Conservation (phyloP, 2,329 filamentous ascomycete species). For the Aspergillus japonicus region DNA sequence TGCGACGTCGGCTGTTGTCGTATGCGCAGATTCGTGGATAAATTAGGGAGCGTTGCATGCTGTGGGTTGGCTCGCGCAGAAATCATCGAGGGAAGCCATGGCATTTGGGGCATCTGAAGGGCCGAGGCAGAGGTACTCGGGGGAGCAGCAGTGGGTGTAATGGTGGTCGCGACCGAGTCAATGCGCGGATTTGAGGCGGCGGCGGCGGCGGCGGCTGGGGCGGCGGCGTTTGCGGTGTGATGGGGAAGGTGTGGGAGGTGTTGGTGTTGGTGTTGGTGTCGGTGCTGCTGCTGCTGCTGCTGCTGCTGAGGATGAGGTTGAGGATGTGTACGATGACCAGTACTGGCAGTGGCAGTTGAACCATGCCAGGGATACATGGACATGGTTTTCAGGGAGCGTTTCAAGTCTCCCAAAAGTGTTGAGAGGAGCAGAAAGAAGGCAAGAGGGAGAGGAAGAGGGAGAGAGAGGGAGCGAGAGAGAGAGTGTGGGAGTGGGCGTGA, state of each 20-base stretch:
- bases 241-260: slow-evolving; percentile 1
- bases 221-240: slow-evolving; percentile 1
- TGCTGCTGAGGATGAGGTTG: background rate
- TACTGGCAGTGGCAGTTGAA: slow-evolving; percentile 1
- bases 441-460: background rate
- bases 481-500: background rate
- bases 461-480: background rate
- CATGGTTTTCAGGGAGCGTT: background rate
- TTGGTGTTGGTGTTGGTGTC: background rate
- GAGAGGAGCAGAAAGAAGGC: background rate
- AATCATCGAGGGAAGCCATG: slow-evolving; percentile 28
- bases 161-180: slow-evolving; percentile 11
- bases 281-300: background rate
- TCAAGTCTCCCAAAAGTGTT: too few relatives aligned
- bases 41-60: slow-evolving; percentile 18
- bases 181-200: slow-evolving; percentile 12
- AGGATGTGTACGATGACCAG: background rate
- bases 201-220: slow-evolving; percentile 3
- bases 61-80: slow-evolving; percentile 12
- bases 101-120: slow-evolving; percentile 25
- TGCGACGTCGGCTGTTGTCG: slow-evolving; percentile 13
- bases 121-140: slow-evolving; percentile 11
- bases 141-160: background rate
- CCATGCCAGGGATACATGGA: slow-evolving; percentile 23
- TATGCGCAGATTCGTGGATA: slow-evolving; percentile 22